These are phyloP conservation scores for Chlamydomonas eustigma DNA, from an alignment of 139 green algal species.

Conservation along the genomic window DNA sequence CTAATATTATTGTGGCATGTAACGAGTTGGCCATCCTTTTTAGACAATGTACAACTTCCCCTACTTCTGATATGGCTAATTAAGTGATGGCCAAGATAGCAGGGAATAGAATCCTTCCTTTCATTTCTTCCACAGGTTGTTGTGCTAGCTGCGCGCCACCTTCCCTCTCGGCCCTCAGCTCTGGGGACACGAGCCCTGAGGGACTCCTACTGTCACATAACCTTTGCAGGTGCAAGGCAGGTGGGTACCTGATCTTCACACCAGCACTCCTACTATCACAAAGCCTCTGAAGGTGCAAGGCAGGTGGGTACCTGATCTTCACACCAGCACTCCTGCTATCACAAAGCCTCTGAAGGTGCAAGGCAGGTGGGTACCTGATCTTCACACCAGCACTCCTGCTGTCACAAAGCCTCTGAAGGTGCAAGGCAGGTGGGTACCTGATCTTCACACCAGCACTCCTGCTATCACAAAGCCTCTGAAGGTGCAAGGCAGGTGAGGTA, in stretches of 20 bases:
- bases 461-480: too few relatives aligned
- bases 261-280: conserved; percentile 25
- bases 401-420: conserved; percentile 18
- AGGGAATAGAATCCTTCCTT: not conserved
- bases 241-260: too few relatives aligned
- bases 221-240: conserved; percentile 23
- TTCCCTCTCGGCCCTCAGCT: not conserved
- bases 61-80: too few relatives aligned
- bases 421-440: conserved; percentile 21
- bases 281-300: conserved; percentile 17
- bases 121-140: not conserved
- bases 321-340: conserved; percentile 25
- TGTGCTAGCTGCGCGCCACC: not conserved
- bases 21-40: too few relatives aligned
- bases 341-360: conserved; percentile 17
- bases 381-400: conserved; percentile 29
- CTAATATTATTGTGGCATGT: too few relatives aligned
- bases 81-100: too few relatives aligned
- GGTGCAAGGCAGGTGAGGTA: too few relatives aligned
- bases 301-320: too few relatives aligned
- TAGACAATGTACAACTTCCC: too few relatives aligned
- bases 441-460: too few relatives aligned
- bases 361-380: conserved; percentile 25
- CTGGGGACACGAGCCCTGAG: conserved; percentile 11
- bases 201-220: conserved; percentile 26